These are phyloP conservation scores for Phytophthora crassamura DNA, from an alignment of 352 stramenopile genomes.

Conservation along the genomic window DNA sequence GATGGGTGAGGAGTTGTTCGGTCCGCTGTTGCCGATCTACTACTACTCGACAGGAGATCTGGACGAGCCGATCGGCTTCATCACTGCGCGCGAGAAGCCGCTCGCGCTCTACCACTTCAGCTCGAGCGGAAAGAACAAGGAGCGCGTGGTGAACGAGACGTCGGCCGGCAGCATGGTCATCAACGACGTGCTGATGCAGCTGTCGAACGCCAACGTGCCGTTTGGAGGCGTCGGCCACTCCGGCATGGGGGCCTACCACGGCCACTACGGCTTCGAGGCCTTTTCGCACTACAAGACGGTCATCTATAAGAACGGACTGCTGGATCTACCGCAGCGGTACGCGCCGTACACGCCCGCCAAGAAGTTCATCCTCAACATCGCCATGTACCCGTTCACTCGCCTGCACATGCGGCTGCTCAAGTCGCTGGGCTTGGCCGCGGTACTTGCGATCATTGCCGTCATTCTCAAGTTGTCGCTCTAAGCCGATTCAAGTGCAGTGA, in stretches of 20 bases:
- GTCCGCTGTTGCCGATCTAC: slow-evolving; percentile 93
- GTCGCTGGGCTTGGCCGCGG: slow-evolving; percentile 27
- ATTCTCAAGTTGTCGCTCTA: slow-evolving; percentile 36
- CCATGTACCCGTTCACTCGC: slow-evolving; percentile 58
- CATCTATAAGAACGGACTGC: slow-evolving; percentile 65
- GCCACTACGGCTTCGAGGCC: slow-evolving; percentile 78
- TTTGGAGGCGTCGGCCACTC: slow-evolving; percentile 83
- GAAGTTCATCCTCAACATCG: slow-evolving; percentile 45
- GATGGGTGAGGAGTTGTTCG: slow-evolving; percentile 96
- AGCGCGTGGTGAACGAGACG: slow-evolving; percentile 51
- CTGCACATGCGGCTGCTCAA: slow-evolving; percentile 48
- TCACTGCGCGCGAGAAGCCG: slow-evolving; percentile 68
- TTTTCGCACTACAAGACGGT: slow-evolving; percentile 80
- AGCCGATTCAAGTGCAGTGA: background rate
- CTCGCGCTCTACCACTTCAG: slow-evolving; percentile 91
- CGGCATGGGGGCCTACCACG: slow-evolving; percentile 87
- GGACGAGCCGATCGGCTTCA: slow-evolving; percentile 42
- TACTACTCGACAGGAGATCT: slow-evolving; percentile 60
- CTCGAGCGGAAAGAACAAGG: slow-evolving; percentile 46
- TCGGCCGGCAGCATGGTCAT: slow-evolving; percentile 65
- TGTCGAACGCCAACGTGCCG: slow-evolving; percentile 66
- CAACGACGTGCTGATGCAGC: slow-evolving; percentile 89
- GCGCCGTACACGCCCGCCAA: slow-evolving; percentile 49
- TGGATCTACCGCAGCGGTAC: slow-evolving; percentile 66
- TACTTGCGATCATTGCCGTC: slow-evolving; percentile 41